Conservation (phyloP, 2,329 filamentous ascomycete genomes). For the Fusarium globosum region DNA sequence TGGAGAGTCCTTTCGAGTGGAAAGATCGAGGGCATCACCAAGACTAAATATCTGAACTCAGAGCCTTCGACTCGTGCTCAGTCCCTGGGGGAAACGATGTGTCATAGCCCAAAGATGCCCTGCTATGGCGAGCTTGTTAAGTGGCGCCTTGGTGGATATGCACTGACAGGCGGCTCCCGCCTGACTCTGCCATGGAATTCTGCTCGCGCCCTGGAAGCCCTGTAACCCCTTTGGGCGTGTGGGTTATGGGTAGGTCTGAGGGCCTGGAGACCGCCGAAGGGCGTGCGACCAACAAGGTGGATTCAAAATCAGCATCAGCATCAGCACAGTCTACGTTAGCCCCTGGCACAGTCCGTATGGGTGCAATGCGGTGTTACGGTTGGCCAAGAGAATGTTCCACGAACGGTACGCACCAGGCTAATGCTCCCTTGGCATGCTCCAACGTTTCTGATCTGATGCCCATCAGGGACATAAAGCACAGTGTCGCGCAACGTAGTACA, state of each 20-base stretch:
- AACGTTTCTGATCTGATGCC: slow-evolving; percentile 38
- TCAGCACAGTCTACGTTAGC: slow-evolving; percentile 23
- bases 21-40: slow-evolving; percentile 38
- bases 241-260: slow-evolving; percentile 30
- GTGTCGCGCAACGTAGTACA: slow-evolving; percentile 9
- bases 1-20: slow-evolving; percentile 35
- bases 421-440: slow-evolving; percentile 24
- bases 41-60: slow-evolving; percentile 43
- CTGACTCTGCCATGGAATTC: slow-evolving; percentile 38
- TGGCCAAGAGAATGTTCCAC: slow-evolving; percentile 11
- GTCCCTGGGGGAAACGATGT: slow-evolving; percentile 43
- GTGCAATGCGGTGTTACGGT: slow-evolving; percentile 7
- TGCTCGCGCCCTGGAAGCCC: slow-evolving; percentile 30
- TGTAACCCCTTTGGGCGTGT: slow-evolving; percentile 36
- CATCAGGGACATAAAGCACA: slow-evolving; percentile 17
- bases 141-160: slow-evolving; percentile 41
- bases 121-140: slow-evolving; percentile 46
- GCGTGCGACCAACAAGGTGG: slow-evolving; percentile 33
- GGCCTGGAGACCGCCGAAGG: slow-evolving; percentile 33
- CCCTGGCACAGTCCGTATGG: slow-evolving; percentile 21
- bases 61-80: slow-evolving; percentile 29
- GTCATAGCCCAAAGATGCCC: slow-evolving; percentile 43
- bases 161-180: slow-evolving; percentile 40
- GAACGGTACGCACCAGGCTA: slow-evolving; percentile 27
- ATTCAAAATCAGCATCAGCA: neutral